phyloP scores from a whole-genome alignment of 2,329 filamentous ascomycete genomes.

The Monilinia polystroma region DNA sequence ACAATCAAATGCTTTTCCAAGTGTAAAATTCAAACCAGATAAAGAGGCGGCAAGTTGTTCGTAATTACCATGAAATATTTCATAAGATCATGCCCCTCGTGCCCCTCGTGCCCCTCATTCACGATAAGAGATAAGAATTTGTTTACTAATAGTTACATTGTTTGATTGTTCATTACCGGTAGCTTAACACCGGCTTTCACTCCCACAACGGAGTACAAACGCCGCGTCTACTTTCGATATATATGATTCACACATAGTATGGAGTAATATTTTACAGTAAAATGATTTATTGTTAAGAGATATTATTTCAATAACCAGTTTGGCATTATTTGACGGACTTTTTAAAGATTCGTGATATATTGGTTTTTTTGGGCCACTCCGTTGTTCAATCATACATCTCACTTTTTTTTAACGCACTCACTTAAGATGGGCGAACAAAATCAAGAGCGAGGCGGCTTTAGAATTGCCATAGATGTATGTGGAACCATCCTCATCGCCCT shows the following conservation, averaged over 20 bases:
- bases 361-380: conserved; percentile 1
- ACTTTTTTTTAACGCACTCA: conserved; percentile 26
- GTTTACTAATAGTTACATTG: conserved; percentile 16
- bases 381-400: conserved; percentile 3
- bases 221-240: conserved; percentile 16
- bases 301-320: neutral
- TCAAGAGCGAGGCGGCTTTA: conserved; percentile 53
- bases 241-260: conserved; percentile 3
- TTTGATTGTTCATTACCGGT: conserved; percentile 14
- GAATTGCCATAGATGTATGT: conserved; percentile 62
- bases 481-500: conserved; percentile 8
- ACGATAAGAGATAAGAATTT: conserved; percentile 22
- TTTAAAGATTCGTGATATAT: neutral
- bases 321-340: neutral
- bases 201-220: conserved; percentile 20
- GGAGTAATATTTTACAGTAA: neutral
- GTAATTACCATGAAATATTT: neutral
- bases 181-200: conserved; percentile 12
- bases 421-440: conserved; percentile 25
- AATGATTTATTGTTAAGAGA: neutral
- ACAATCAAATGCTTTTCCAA: too few species aligned
- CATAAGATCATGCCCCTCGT: neutral
- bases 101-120: conserved; percentile 23
- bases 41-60: neutral
- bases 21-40: too few species aligned